Evolutionary conservation across 2,329 filamentous ascomycete genomes (phyloP).

Genomic region (Pseudocercospora fijiensis): DNA sequence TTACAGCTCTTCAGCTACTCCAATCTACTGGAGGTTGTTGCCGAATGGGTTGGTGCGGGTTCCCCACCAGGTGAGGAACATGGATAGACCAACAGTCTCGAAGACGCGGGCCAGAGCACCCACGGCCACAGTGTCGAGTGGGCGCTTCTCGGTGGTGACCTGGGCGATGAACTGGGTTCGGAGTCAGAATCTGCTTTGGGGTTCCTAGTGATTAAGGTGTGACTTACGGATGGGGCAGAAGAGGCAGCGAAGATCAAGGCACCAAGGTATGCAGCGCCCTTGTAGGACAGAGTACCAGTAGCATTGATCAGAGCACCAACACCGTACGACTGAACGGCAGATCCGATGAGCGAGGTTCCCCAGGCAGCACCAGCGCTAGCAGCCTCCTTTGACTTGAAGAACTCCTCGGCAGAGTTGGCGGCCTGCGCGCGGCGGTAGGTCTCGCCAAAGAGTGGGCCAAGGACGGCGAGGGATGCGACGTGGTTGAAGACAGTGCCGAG

Average conservation of each 20-base stretch:
- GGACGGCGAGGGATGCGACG: constrained; percentile 80
- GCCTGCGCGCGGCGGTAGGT: constrained; percentile 90
- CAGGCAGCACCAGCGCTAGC: constrained; percentile 82
- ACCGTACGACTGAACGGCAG: constrained; percentile 61
- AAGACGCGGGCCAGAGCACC: constrained; percentile 79
- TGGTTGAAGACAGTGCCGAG: constrained; percentile 96
- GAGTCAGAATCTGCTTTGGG: constrained; percentile 24
- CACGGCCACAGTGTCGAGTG: constrained; percentile 84
- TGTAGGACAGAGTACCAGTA: constrained; percentile 92
- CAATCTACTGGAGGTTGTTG: constrained; percentile 66
- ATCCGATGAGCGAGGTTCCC: constrained; percentile 86
- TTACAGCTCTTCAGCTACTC: constrained; percentile 6
- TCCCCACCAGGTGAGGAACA: constrained; percentile 97
- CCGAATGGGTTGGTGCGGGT: constrained; percentile 91
- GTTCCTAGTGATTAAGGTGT: neutral
- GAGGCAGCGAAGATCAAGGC: constrained; percentile 87
- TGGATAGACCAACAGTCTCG: constrained; percentile 86
- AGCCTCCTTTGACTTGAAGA: constrained; percentile 89
- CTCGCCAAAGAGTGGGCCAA: constrained; percentile 87
- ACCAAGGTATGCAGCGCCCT: constrained; percentile 93
- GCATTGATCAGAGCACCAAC: constrained; percentile 65
- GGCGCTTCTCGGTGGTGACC: constrained; percentile 86
- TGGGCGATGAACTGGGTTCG: constrained; percentile 73
- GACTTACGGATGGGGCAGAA: constrained; percentile 77
- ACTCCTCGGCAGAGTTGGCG: constrained; percentile 94